Evolutionary conservation across 73 alveolate species (phyloP).

Genomic region (Blepharisma japonicum): DNA sequence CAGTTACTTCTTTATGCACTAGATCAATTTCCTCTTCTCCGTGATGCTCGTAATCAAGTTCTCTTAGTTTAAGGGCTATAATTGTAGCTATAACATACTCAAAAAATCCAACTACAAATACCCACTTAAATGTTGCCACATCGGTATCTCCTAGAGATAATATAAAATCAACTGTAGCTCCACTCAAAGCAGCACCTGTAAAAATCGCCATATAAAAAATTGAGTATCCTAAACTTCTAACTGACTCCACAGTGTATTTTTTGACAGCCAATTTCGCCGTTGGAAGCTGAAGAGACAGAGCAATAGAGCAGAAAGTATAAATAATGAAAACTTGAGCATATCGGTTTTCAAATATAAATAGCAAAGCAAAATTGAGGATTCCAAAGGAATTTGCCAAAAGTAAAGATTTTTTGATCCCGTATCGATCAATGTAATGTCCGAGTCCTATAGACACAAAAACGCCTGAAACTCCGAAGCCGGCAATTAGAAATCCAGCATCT

Average conservation of each 20-base stretch:
- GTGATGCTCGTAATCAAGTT: not conserved
- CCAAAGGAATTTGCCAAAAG: not conserved
- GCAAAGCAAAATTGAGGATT: not conserved
- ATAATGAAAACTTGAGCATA: not conserved
- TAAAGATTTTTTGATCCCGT: constrained; percentile 9
- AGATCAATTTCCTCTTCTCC: too few species aligned
- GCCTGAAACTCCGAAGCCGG: constrained; percentile 3
- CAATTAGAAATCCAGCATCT: not conserved
- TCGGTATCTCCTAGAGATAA: not conserved
- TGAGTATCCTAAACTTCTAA: constrained; percentile 24
- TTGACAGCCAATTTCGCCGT: not conserved
- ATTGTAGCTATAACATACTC: not conserved
- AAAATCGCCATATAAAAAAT: not conserved
- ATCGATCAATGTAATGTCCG: not conserved
- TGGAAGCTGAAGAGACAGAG: not conserved
- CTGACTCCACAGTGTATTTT: constrained; percentile 1
- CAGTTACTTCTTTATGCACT: too few species aligned
- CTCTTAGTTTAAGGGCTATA: not conserved
- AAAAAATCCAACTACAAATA: not conserved
- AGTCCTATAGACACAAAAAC: not conserved
- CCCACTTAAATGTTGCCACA: not conserved
- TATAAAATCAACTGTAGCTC: not conserved
- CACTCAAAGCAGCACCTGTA: constrained; percentile 2
- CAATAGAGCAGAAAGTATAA: not conserved
- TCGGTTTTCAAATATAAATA: not conserved